Percentiles rank a stretch among this genome's conserved stretches.
phyloP scores from a whole-genome alignment of 306 rosid genomes.

The Rosa multiflora region DNA sequence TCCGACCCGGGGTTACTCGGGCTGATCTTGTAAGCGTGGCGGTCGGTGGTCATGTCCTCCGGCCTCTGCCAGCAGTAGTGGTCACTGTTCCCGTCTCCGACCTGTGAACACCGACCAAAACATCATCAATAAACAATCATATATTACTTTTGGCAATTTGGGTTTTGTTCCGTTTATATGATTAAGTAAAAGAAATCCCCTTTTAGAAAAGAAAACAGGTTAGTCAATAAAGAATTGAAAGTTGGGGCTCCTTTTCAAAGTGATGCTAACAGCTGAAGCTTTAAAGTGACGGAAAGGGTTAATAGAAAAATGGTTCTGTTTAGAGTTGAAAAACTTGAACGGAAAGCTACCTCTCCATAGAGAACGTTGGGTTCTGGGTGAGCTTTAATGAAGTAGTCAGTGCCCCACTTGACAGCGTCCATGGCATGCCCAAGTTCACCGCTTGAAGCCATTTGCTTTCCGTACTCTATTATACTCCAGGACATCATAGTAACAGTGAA shows the following conservation, averaged over 20 bases:
- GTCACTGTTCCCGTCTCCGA: conserved; percentile 94
- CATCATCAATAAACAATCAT: neutral
- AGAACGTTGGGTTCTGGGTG: conserved; percentile 86
- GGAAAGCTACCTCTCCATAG: conserved; percentile 73
- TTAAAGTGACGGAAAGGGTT: neutral
- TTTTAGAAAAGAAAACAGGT: neutral
- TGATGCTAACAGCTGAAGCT: neutral
- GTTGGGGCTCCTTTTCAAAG: neutral
- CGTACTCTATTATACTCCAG: conserved; percentile 91
- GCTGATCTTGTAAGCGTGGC: conserved; percentile 81
- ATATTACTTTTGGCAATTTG: neutral
- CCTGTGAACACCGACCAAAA: conserved; percentile 45
- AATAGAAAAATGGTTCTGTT: neutral
- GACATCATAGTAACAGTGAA: conserved; percentile 96
- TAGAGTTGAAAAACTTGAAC: neutral
- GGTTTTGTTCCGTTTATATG: neutral
- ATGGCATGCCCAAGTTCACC: conserved; percentile 90
- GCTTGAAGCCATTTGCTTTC: conserved; percentile 66
- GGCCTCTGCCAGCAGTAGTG: conserved; percentile 99
- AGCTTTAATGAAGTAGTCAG: conserved; percentile 91
- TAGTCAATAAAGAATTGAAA: neutral
- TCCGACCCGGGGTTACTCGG: conserved; percentile 96
- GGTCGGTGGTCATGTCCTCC: conserved; percentile 98
- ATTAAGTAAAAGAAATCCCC: neutral
- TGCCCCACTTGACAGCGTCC: conserved; percentile 95